Base-by-base conservation (phyloP, 2,329 filamentous ascomycete species). In the Trichoderma hamatum region DNA sequence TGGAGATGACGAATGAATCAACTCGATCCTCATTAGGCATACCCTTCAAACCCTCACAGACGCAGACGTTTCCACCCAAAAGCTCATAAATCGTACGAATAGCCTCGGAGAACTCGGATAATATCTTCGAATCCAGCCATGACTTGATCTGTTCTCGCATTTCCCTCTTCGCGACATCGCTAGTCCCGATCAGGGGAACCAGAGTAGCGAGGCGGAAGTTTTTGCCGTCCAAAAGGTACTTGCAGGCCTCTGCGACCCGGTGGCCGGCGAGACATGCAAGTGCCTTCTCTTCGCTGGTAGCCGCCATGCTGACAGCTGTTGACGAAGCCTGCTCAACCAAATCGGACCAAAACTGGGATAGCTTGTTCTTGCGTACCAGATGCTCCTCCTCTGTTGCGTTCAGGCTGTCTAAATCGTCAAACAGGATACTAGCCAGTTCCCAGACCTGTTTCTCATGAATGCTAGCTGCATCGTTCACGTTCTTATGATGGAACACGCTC, bases 61-160 rank as follows among this genome's bases (percentile, higher is more conserved):
- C 87, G 72, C 92, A 90, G n/a, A 93, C 90, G 72, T 97, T 96
- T 46, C 96, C 96, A 34, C 93, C 89, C 13, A 97, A 84, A 32
- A 99, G 85, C 78, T 97, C 93, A 77, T 97, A 99, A 39, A 99
- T 84, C 10, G 94, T 91, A 67, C 96, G 90, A 55, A 97, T 88
- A 1, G 93, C 85, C 72, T 96, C 90, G 19, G 88, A 89, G 79
- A 99, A 94, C 78, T 99, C 96, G 1, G 93, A 92, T 21, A 97
- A 86, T 58, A 95, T 88, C 75, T 94, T 93, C 43, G 92, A 89
- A 32, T 92, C 87, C 43, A 90, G 89, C 96, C 96, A 99, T 62
- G 91, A 89, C 70, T 90, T 88, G 64, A 99, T 85, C 78, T 99
- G 96, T 68, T 89, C 85, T 28, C 85, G 85, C 82, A 98, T 92